Conservation (phyloP, 805 yeast species). For the Metschnikowia kofuensis region DNA sequence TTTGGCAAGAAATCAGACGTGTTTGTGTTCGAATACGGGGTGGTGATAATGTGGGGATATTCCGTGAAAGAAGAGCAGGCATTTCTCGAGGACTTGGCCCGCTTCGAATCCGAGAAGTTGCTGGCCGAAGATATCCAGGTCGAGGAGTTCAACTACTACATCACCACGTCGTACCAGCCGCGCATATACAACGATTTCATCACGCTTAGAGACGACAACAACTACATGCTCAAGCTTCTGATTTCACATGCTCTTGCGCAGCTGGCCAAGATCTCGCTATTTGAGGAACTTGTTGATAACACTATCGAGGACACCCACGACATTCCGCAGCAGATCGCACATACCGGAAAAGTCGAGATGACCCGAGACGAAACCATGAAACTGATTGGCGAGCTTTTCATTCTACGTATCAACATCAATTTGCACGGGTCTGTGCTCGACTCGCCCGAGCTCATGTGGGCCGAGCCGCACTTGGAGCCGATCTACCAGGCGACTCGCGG, state of each 20-base stretch:
- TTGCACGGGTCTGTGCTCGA: conserved; percentile 87
- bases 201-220: conserved; percentile 82
- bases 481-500: conserved; percentile 97
- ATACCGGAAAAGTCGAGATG: conserved; percentile 93
- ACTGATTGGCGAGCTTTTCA: conserved; percentile 93
- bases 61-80: conserved; percentile 77
- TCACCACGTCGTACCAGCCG: conserved; percentile 92
- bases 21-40: conserved; percentile 93
- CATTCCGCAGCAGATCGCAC: conserved; percentile 93
- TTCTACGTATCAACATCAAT: conserved; percentile 76
- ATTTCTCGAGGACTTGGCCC: conserved; percentile 80
- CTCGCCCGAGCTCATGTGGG: conserved; percentile 98
- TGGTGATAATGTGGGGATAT: conserved; percentile 96
- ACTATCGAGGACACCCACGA: conserved; percentile 97
- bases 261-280: conserved; percentile 89
- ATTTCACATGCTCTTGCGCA: conserved; percentile 96
- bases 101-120: conserved; percentile 86
- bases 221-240: conserved; percentile 88
- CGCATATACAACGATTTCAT: conserved; percentile 94
- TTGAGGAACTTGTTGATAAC: conserved; percentile 94
- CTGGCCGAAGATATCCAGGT: conserved; percentile 89
- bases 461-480: conserved; percentile 97
- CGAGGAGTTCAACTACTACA: conserved; percentile 93
- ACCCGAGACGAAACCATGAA: conserved; percentile 93
- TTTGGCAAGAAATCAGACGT: conserved; percentile 78